phyloP scores from a whole-genome alignment of 371 early-diverging fungal genomes.

The Saksenaea vasiformis region DNA sequence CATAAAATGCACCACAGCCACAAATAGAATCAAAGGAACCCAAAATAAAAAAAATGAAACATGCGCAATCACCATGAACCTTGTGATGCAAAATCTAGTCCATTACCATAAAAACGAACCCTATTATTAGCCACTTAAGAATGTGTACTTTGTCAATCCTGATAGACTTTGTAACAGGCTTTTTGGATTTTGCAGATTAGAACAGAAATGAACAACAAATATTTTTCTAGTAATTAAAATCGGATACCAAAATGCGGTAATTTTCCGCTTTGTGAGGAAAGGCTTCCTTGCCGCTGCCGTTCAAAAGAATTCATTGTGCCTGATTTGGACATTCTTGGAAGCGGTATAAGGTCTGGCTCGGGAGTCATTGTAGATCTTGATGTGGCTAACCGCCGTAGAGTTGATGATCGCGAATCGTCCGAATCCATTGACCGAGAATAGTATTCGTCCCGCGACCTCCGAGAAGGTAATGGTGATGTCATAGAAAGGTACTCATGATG shows the following conservation, averaged over 20 bases:
- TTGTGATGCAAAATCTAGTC: no score
- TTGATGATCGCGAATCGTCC: not conserved
- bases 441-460: not conserved
- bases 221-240: not conserved
- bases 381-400: constrained; percentile 10
- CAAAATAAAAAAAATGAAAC: no score
- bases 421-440: constrained; percentile 5
- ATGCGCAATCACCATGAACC: no score
- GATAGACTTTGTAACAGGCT: no score
- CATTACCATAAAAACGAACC: no score
- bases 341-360: not conserved
- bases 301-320: constrained; percentile 15
- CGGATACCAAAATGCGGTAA: not conserved
- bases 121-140: no score
- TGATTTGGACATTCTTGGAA: constrained; percentile 21
- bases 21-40: no score
- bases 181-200: not conserved
- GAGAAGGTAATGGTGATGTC: not conserved
- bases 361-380: constrained; percentile 19
- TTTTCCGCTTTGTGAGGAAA: constrained; percentile 1
- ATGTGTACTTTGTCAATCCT: no score
- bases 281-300: not conserved
- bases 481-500: constrained; percentile 22
- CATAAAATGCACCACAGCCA: no score
- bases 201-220: not conserved